phyloP scores from a whole-genome alignment of 1,284 basidiomycete species.

The Neonothopanus nambi region DNA sequence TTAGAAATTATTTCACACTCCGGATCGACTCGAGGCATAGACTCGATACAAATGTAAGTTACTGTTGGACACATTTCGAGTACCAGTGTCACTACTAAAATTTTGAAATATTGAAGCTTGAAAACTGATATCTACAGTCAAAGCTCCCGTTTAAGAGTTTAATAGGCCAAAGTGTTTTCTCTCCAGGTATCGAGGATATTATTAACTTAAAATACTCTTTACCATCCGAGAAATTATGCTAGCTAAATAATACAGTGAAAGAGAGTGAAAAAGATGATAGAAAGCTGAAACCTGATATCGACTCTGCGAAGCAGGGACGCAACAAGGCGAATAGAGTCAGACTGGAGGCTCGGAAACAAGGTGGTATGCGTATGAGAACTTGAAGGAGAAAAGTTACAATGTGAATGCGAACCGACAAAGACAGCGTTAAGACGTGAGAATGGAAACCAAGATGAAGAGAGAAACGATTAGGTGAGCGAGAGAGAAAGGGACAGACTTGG shows the following conservation, averaged over 20 bases:
- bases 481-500: not conserved
- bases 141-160: too few species aligned
- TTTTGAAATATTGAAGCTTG: too few species aligned
- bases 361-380: constrained; percentile 1
- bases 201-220: too few species aligned
- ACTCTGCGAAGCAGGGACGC: not conserved
- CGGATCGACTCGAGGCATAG: too few species aligned
- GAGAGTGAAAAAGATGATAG: constrained; percentile 3
- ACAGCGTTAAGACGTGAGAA: constrained; percentile 11
- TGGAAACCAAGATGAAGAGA: not conserved
- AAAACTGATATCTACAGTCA: too few species aligned
- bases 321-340: not conserved
- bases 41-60: too few species aligned
- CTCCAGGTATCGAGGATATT: too few species aligned
- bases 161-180: too few species aligned
- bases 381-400: constrained; percentile 8
- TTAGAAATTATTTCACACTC: too few species aligned
- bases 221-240: constrained; percentile 5
- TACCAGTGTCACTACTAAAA: too few species aligned
- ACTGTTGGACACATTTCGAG: too few species aligned
- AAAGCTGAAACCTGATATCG: not conserved
- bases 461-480: not conserved
- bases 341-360: not conserved
- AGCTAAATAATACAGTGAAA: constrained; percentile 15
- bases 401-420: constrained; percentile 10